phyloP scores from a whole-genome alignment of 306 rosid genomes.

The Trichosanthes cucumerina region DNA sequence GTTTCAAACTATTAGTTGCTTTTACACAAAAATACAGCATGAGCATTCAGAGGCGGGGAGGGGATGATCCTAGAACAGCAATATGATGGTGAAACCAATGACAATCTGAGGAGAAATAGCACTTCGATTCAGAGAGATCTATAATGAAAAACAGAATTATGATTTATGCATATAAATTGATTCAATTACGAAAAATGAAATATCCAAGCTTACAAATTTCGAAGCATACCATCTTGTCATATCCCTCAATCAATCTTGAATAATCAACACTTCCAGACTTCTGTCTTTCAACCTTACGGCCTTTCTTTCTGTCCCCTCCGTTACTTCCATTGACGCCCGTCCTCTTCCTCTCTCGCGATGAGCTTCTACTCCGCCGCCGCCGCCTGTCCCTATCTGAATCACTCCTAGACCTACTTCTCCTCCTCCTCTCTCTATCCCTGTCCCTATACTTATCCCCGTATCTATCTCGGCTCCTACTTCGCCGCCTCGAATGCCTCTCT shows the following conservation, averaged over 20 bases:
- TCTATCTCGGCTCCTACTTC: constrained; percentile 49
- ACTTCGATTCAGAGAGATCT: not conserved
- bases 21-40: not conserved
- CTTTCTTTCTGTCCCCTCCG: constrained; percentile 13
- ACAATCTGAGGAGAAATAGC: not conserved
- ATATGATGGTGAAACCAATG: not conserved
- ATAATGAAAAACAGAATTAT: not conserved
- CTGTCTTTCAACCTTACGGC: constrained; percentile 24
- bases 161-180: not conserved
- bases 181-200: not conserved
- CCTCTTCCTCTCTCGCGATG: constrained; percentile 24
- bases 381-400: constrained; percentile 28
- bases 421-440: constrained; percentile 19
- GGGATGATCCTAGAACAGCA: not conserved
- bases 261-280: constrained; percentile 37
- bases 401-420: constrained; percentile 27
- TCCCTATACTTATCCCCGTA: constrained; percentile 18
- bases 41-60: not conserved
- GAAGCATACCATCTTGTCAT: constrained; percentile 54
- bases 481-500: constrained; percentile 28
- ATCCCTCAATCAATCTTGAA: constrained; percentile 52
- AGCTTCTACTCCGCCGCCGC: constrained; percentile 22
- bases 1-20: not conserved
- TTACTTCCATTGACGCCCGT: constrained; percentile 19
- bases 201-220: not conserved